Conservation (phyloP, 75 land plant genomes). For the Chamaecyparis obtusa region DNA sequence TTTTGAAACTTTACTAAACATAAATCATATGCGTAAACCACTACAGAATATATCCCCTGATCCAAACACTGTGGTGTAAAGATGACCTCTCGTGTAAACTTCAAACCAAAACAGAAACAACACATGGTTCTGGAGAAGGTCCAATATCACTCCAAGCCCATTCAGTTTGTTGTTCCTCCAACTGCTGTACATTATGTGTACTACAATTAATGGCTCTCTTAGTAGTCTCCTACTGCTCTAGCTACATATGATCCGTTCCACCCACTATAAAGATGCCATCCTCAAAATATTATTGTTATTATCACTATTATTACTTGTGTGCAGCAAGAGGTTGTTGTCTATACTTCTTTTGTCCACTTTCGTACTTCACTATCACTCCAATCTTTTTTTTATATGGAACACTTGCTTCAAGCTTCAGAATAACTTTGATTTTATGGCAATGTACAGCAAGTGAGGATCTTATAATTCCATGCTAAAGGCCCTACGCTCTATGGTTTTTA, state of each 20-base stretch:
- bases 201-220: too few species aligned
- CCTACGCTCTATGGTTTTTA: background rate
- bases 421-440: background rate
- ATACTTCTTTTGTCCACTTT: background rate
- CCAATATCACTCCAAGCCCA: too few species aligned
- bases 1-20: constrained; percentile 51
- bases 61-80: constrained; percentile 61
- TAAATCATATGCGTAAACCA: constrained; percentile 59
- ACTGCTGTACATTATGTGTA: too few species aligned
- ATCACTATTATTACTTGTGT: background rate
- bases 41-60: constrained; percentile 56
- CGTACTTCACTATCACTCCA: background rate
- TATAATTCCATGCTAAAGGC: background rate
- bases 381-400: background rate
- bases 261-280: background rate
- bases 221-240: background rate
- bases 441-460: background rate
- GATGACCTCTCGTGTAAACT: too few species aligned
- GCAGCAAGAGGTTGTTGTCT: background rate
- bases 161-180: too few species aligned
- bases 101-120: too few species aligned
- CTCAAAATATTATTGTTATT: background rate
- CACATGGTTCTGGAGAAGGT: too few species aligned
- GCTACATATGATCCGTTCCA: constrained; percentile 26
- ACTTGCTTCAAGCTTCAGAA: background rate